phyloP scores from a whole-genome alignment of 2,329 filamentous ascomycete genomes.

The Blastomyces gilchristii region DNA sequence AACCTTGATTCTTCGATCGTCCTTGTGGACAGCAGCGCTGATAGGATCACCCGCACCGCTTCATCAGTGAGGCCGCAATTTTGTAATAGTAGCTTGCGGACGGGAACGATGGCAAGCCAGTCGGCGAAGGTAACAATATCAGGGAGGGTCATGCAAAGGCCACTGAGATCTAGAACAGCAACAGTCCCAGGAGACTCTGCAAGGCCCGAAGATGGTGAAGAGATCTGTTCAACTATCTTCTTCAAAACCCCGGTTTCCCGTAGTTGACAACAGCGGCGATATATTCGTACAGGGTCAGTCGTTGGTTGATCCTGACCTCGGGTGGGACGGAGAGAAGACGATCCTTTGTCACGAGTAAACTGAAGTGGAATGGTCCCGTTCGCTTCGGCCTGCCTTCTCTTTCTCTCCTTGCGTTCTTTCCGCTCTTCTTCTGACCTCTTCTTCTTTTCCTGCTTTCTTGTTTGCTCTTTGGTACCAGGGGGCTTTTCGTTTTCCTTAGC shows the following conservation, averaged over 20 bases:
- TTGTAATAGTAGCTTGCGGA: conserved; percentile 75
- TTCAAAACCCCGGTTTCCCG: conserved; percentile 87
- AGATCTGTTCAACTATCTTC: conserved; percentile 81
- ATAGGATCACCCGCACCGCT: conserved; percentile 73
- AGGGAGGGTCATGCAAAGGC: conserved; percentile 69
- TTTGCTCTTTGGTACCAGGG: conserved; percentile 35
- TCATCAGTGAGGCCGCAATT: conserved; percentile 82
- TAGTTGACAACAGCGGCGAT: conserved; percentile 86
- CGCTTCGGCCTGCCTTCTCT: conserved; percentile 70
- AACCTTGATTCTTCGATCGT: conserved; percentile 49
- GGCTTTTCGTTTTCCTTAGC: conserved; percentile 25
- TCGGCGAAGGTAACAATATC: conserved; percentile 85
- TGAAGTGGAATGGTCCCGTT: conserved; percentile 83
- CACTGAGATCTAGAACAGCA: conserved; percentile 69
- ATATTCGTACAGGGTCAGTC: conserved; percentile 84
- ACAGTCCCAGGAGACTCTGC: conserved; percentile 62
- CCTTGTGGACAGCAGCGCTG: conserved; percentile 72
- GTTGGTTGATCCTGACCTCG: conserved; percentile 58
- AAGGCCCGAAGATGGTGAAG: conserved; percentile 55
- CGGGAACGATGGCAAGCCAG: conserved; percentile 85
- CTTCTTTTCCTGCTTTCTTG: conserved; percentile 87
- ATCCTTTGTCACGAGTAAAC: conserved; percentile 56
- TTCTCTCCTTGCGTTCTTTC: conserved; percentile 84
- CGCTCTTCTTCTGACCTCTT: conserved; percentile 88
- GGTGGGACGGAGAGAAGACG: conserved; percentile 26